A percentile compares a stretch with the other conserved stretches of the same genome.
Evolutionary conservation across 2,329 filamentous ascomycete genomes (phyloP).

Genomic region (Colletotrichum tabaci): DNA sequence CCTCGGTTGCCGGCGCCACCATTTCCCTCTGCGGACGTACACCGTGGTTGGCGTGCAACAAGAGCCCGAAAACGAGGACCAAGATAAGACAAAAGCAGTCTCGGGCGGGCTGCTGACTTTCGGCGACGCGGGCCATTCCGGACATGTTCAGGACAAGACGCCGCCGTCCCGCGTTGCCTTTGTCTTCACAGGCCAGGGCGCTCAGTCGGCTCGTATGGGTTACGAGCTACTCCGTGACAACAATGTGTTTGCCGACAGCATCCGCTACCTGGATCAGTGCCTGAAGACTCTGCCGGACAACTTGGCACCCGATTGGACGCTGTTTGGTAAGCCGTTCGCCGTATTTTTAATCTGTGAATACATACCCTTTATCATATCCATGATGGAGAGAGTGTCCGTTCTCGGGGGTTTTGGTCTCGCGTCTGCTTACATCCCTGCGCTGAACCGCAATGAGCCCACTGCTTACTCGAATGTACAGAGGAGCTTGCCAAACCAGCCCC

Average conservation of each 20-base stretch:
- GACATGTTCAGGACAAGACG: conserved; percentile 49
- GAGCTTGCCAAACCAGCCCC: neutral
- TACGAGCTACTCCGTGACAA: conserved; percentile 46
- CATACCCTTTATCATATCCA: too few species aligned
- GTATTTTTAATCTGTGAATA: too few species aligned
- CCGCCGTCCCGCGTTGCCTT: neutral
- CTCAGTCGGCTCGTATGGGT: conserved; percentile 60
- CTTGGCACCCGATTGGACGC: neutral
- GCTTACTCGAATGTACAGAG: neutral
- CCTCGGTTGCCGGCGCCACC: neutral
- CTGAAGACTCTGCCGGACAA: neutral
- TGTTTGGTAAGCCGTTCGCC: neutral
- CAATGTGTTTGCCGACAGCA: conserved; percentile 6
- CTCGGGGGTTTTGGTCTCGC: too few species aligned
- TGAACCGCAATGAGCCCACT: too few species aligned
- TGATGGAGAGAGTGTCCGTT: too few species aligned
- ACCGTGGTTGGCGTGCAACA: too few species aligned
- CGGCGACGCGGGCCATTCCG: conserved; percentile 27
- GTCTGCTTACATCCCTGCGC: too few species aligned
- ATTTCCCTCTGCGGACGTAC: neutral
- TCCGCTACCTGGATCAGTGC: conserved; percentile 32
- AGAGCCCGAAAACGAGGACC: too few species aligned
- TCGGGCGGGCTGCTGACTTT: neutral
- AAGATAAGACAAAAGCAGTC: too few species aligned
- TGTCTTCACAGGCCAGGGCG: conserved; percentile 62